Conservation (phyloP, 345 rosid genomes). For the Eucalyptus marginata region DNA sequence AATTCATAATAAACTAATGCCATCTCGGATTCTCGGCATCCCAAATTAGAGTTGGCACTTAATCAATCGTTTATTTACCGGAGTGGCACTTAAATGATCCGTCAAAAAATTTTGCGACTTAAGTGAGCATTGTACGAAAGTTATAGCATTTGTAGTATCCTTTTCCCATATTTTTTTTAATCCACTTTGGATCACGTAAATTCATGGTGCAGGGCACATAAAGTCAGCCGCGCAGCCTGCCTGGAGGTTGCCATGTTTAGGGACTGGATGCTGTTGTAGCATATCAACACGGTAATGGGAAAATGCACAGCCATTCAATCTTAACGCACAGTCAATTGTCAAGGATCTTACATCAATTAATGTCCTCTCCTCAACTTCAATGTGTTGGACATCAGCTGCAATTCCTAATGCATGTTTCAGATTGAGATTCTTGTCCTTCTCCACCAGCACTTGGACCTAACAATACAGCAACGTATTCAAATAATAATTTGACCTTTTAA, state of each 20-base stretch:
- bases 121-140: not conserved
- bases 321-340: not conserved
- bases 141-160: not conserved
- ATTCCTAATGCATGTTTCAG: conserved; percentile 46
- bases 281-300: not conserved
- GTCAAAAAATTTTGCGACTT: not conserved
- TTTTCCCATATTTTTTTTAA: not conserved
- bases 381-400: conserved; percentile 74
- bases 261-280: not conserved
- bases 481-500: not conserved
- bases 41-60: not conserved
- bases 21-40: too few species aligned
- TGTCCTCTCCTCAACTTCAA: conserved; percentile 37
- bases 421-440: conserved; percentile 54
- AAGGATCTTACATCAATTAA: conserved; percentile 57
- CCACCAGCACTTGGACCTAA: conserved; percentile 89
- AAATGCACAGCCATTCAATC: not conserved
- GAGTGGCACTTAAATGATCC: not conserved
- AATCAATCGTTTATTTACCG: not conserved
- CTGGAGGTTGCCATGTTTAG: not conserved
- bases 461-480: not conserved
- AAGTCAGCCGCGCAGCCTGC: not conserved
- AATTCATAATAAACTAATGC: not conserved
- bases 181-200: not conserved
- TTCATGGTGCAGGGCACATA: not conserved